These are phyloP conservation scores for Diplocarpon rosae DNA, from an alignment of 2,329 filamentous ascomycete genomes.

Conservation along the genomic window DNA sequence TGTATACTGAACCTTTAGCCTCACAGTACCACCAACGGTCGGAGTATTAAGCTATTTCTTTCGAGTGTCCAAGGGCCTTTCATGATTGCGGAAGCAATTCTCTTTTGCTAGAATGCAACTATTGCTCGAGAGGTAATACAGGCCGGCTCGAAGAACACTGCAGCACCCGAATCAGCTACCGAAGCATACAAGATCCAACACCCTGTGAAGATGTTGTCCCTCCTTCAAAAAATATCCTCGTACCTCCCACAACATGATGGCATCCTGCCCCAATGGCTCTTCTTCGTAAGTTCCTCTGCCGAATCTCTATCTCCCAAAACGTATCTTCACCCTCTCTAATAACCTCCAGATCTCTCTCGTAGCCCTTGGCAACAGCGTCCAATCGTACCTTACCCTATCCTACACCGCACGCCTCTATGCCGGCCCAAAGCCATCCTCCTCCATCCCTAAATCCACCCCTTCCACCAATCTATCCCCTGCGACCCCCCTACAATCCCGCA, in stretches of 20 bases:
- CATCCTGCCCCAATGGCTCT: constrained; percentile 52
- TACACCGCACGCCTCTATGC: constrained; percentile 85
- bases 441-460: constrained; percentile 32
- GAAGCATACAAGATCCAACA: background rate
- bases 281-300: constrained; percentile 39
- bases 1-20: no score
- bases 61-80: no score
- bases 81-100: no score
- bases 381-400: constrained; percentile 69
- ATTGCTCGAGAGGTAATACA: no score
- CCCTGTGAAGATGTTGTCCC: background rate
- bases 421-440: constrained; percentile 36
- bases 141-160: background rate
- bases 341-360: constrained; percentile 61
- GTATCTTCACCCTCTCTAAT: background rate
- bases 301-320: background rate
- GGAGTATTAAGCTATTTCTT: no score
- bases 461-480: constrained; percentile 66
- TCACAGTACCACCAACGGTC: no score
- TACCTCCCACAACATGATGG: constrained; percentile 31
- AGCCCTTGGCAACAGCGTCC: constrained; percentile 73
- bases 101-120: no score
- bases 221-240: constrained; percentile 1
- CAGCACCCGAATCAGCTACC: background rate
- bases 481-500: constrained; percentile 62